phyloP scores from a whole-genome alignment of 139 green algal genomes.

The Ettlia oleoabundans region DNA sequence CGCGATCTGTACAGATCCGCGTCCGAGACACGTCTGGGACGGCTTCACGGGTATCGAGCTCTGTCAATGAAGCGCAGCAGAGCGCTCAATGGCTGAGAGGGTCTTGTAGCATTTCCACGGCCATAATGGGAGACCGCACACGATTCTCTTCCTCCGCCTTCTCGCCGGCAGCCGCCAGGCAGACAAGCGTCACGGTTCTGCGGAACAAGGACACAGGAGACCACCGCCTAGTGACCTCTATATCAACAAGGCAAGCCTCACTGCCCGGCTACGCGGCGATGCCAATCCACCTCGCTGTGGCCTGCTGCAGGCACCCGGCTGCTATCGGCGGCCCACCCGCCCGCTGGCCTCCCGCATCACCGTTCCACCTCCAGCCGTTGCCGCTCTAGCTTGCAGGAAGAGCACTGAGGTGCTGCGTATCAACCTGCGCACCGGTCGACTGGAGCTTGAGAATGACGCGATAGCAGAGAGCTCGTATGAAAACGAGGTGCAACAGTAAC shows the following conservation, averaged over 20 bases:
- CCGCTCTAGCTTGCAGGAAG: not conserved
- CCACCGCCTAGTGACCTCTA: constrained; percentile 37
- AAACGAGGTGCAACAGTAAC: constrained; percentile 30
- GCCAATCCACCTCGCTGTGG: not conserved
- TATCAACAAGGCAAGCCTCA: constrained; percentile 33
- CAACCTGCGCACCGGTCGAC: constrained; percentile 8
- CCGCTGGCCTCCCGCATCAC: not conserved
- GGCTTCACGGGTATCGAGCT: too few species aligned
- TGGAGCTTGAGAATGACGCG: constrained; percentile 30
- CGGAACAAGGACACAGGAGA: constrained; percentile 31
- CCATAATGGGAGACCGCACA: not conserved
- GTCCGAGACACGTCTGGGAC: too few species aligned
- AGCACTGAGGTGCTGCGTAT: constrained; percentile 31
- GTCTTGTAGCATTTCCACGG: too few species aligned
- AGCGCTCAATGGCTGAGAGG: too few species aligned
- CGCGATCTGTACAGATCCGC: too few species aligned
- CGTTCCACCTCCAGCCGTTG: not conserved
- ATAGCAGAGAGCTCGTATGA: constrained; percentile 16
- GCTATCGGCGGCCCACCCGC: not conserved
- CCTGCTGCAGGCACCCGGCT: not conserved
- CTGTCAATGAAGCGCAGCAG: too few species aligned
- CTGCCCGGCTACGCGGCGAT: not conserved
- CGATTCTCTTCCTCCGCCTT: constrained; percentile 20
- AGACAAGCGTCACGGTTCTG: constrained; percentile 42
- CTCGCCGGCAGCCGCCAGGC: constrained; percentile 26